These are phyloP conservation scores for Castanospermum australe DNA, from an alignment of 306 rosid genomes.

Conservation along the genomic window DNA sequence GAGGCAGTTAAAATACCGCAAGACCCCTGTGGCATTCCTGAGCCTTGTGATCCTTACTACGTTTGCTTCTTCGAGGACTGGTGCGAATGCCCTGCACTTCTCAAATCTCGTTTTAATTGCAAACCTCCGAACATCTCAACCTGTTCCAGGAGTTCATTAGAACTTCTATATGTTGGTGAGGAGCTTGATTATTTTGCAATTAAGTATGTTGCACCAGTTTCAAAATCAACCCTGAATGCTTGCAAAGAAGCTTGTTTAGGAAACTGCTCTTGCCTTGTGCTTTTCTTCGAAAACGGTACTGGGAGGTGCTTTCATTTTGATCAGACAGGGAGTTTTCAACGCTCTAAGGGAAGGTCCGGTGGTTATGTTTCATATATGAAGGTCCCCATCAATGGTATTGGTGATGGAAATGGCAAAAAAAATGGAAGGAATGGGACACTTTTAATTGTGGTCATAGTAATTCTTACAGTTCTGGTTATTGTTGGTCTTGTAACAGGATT, in stretches of 20 bases:
- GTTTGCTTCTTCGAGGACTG: slow-evolving; percentile 55
- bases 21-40: slow-evolving; percentile 73
- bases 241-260: slow-evolving; percentile 63
- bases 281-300: slow-evolving; percentile 74
- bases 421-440: slow-evolving; percentile 31
- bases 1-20: slow-evolving; percentile 50
- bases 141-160: slow-evolving; percentile 46
- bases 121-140: slow-evolving; percentile 56
- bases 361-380: slow-evolving; percentile 70
- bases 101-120: slow-evolving; percentile 58
- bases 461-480: slow-evolving; percentile 42
- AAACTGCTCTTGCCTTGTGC: slow-evolving; percentile 79
- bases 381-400: slow-evolving; percentile 35
- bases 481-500: slow-evolving; percentile 45
- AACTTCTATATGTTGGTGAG: slow-evolving; percentile 63
- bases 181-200: slow-evolving; percentile 70
- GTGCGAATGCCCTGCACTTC: slow-evolving; percentile 86
- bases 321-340: slow-evolving; percentile 68
- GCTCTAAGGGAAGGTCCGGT: slow-evolving; percentile 33
- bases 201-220: slow-evolving; percentile 54
- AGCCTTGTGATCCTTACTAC: slow-evolving; percentile 69
- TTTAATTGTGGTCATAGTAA: slow-evolving; percentile 36
- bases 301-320: slow-evolving; percentile 72
- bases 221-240: slow-evolving; percentile 48
- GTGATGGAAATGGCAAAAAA: slow-evolving; percentile 31